Evolutionary conservation across 148 eudicot genomes (phyloP), one percentile per base, ranked within the genome.

Genomic region (Rhododendron griersonianum): DNA sequence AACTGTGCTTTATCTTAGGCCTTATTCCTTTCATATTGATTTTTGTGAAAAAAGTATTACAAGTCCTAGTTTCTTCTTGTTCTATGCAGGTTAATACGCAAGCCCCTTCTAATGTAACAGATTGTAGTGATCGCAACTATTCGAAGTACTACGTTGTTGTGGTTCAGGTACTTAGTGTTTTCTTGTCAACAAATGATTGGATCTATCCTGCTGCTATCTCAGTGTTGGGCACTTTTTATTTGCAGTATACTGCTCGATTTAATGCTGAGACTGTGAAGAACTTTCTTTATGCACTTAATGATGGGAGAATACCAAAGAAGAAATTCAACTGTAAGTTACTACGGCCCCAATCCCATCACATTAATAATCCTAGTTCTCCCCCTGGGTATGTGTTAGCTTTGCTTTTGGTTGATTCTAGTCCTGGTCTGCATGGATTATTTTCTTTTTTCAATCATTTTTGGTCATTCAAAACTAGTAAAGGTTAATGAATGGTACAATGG

Each of bases 131-230:
- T 84, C 92, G 89, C 59, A 91, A 91, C 89, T 90, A 93, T 92
- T 98, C 99, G 9, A 98, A 98, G 91, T 98, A 93, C 86, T 98
- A 98, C 88, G 88, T 98, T 81, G 98, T 94, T 87, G 96, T 98
- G 80, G 93, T 98, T 86, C 99, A 98, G 99, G 99, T 94, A 86
- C 86, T 48, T 87, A 21, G 16, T 75, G 19, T 65, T 81, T 61
- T 44, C 83, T 75, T 13, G 5, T 39, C 86, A 55, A 59, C 86
- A 41, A 45, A 3, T 61, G 35, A 16, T 81, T 80, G 76, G 51
- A 83, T 47, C 75, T 37, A 81, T 14, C 69, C 10, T 74, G 53
- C 77, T 65, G 23, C n/a, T 55, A 44, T 80, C 55, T 82, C 15
- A 45, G 8, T 41, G 51, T 39, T 55, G 50, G n/a, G 79, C 28